phyloP scores from a whole-genome alignment of 164 flowering plant genomes.

The Umbilicus rupestris region DNA sequence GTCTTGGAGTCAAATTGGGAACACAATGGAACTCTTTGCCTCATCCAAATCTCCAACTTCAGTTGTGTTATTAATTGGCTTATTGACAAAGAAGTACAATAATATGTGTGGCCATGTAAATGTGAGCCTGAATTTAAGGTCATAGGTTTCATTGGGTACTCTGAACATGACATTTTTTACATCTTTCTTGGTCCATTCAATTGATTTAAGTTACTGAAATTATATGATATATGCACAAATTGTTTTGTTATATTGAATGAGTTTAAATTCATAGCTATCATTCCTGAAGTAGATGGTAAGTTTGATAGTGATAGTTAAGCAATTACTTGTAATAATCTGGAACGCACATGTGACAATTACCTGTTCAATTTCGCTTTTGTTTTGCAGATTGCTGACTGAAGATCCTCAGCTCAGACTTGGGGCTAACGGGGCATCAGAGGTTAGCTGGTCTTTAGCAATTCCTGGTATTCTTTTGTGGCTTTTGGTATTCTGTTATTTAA shows the following conservation, averaged over 20 bases:
- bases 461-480: background rate
- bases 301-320: background rate
- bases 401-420: conserved; percentile 98
- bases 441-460: conserved; percentile 12
- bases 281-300: background rate
- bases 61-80: background rate
- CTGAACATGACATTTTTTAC: too few species aligned
- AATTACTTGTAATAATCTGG: background rate
- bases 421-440: conserved; percentile 94
- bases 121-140: too few species aligned
- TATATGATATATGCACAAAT: background rate
- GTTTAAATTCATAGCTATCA: background rate
- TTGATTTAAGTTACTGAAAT: too few species aligned
- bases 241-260: background rate
- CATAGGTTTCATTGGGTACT: too few species aligned
- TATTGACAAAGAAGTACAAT: background rate
- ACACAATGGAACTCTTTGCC: background rate
- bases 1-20: background rate
- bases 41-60: background rate
- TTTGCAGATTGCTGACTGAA: conserved; percentile 74
- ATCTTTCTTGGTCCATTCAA: too few species aligned
- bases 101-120: too few species aligned
- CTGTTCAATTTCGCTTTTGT: conserved; percentile 2
- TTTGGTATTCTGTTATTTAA: background rate
- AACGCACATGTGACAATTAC: background rate